Percentiles rank a stretch among this genome's conserved stretches.
These are phyloP conservation scores for Earliella scabrosa DNA, from an alignment of 1,284 basidiomycete species.

Conservation along the genomic window DNA sequence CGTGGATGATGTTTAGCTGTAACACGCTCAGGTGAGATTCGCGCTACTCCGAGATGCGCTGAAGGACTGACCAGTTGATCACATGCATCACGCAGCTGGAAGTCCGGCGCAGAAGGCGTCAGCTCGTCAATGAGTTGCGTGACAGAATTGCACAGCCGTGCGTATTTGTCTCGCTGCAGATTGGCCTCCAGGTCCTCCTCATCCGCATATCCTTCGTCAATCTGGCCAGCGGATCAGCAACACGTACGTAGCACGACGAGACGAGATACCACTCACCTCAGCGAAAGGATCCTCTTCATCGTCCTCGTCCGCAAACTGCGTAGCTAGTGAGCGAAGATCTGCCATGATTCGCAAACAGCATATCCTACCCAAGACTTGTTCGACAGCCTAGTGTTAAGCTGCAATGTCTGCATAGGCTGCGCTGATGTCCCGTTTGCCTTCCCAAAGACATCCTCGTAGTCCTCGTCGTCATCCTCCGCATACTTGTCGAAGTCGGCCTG, in stretches of 20 bases:
- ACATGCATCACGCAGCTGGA: slow-evolving; percentile 81
- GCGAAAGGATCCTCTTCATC: slow-evolving; percentile 96
- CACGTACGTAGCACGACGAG: not conserved
- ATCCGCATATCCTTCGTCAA: slow-evolving; percentile 86
- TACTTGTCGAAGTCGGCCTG: slow-evolving; percentile 80
- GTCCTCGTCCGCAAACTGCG: slow-evolving; percentile 76
- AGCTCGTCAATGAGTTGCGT: slow-evolving; percentile 88
- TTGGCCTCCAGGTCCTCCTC: slow-evolving; percentile 89
- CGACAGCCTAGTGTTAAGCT: slow-evolving; percentile 83
- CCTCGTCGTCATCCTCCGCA: slow-evolving; percentile 81
- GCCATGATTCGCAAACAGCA: slow-evolving; percentile 1
- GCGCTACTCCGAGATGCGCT: not conserved
- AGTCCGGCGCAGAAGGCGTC: slow-evolving; percentile 79
- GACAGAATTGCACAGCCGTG: slow-evolving; percentile 81
- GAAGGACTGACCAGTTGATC: slow-evolving; percentile 78
- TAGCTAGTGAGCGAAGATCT: slow-evolving; percentile 8
- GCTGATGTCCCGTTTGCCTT: slow-evolving; percentile 69
- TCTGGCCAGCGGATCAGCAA: slow-evolving; percentile 46
- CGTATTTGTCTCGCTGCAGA: slow-evolving; percentile 88
- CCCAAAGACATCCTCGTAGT: slow-evolving; percentile 92
- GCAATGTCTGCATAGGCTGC: slow-evolving; percentile 69
- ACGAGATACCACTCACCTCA: slow-evolving; percentile 54
- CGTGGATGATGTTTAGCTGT: slow-evolving; percentile 79
- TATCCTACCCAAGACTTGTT: slow-evolving; percentile 88
- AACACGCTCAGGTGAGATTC: not conserved